Evolutionary conservation across 768 basidiomycete species (phyloP).

Genomic region (Tremella fuciformis): DNA sequence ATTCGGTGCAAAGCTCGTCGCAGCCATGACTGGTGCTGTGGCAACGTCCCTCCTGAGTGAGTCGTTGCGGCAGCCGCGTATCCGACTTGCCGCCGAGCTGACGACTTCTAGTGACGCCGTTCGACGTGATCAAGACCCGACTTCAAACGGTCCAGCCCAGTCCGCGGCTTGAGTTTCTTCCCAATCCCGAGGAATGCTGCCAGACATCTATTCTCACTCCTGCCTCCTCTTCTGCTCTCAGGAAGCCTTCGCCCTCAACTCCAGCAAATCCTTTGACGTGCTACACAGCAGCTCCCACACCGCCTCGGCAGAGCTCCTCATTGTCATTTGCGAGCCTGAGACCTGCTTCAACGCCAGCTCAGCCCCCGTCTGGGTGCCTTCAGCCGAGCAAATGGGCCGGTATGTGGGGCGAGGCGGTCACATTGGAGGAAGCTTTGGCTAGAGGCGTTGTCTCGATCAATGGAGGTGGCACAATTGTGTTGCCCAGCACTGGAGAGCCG

Average conservation of each 20-base stretch:
- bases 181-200: slow-evolving; percentile 37
- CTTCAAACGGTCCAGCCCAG: slow-evolving; percentile 68
- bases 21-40: slow-evolving; percentile 50
- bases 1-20: slow-evolving; percentile 46
- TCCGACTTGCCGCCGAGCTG: not conserved
- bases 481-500: slow-evolving; percentile 57
- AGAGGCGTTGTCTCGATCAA: slow-evolving; percentile 18
- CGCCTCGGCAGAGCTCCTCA: not conserved
- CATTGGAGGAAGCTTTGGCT: slow-evolving; percentile 38
- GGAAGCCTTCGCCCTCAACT: slow-evolving; percentile 7
- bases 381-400: slow-evolving; percentile 51
- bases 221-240: slow-evolving; percentile 42
- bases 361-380: slow-evolving; percentile 43
- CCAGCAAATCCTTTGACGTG: slow-evolving; percentile 30
- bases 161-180: slow-evolving; percentile 13
- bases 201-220: slow-evolving; percentile 49
- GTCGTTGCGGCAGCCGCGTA: slow-evolving; percentile 16
- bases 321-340: slow-evolving; percentile 23
- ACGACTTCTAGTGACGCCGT: slow-evolving; percentile 80
- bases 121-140: slow-evolving; percentile 95
- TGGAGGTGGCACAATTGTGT: slow-evolving; percentile 20
- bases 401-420: slow-evolving; percentile 50
- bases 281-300: slow-evolving; percentile 14
- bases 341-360: slow-evolving; percentile 22
- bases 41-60: slow-evolving; percentile 46